phyloP scores from a whole-genome alignment of 2,329 filamentous ascomycete genomes.

The Ilyonectria destructans region DNA sequence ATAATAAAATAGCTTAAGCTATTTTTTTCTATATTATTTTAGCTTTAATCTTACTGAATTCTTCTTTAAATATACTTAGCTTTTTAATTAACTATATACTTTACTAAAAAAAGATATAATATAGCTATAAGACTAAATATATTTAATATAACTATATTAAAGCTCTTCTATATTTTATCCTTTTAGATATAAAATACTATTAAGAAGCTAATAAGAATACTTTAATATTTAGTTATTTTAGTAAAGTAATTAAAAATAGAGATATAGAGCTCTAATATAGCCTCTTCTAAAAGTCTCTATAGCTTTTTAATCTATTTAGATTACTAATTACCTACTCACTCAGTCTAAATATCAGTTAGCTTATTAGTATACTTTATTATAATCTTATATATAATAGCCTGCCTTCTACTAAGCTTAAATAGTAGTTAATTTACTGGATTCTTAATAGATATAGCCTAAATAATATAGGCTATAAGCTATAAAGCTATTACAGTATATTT shows the following conservation, averaged over 20 bases:
- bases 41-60: background rate
- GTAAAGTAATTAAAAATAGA: slow-evolving; percentile 18
- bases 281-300: background rate
- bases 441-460: background rate
- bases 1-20: slow-evolving; percentile 11
- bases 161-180: slow-evolving; percentile 7
- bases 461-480: background rate
- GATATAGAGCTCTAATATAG: background rate
- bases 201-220: slow-evolving; percentile 14
- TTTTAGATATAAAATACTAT: slow-evolving; percentile 4
- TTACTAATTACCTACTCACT: too few relatives aligned
- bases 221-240: slow-evolving; percentile 17
- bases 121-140: slow-evolving; percentile 15
- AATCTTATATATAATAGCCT: too few relatives aligned
- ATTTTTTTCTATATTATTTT: slow-evolving; percentile 4
- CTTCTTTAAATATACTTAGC: background rate
- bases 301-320: background rate
- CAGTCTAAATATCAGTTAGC: too few relatives aligned
- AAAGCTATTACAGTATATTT: slow-evolving; percentile 2
- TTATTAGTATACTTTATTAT: too few relatives aligned
- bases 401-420: background rate
- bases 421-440: background rate
- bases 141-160: slow-evolving; percentile 1
- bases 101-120: slow-evolving; percentile 7
- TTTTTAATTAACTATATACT: slow-evolving; percentile 11